Conservation (phyloP, 495 filamentous ascomycete species). For the Aspergillus ostianus region DNA sequence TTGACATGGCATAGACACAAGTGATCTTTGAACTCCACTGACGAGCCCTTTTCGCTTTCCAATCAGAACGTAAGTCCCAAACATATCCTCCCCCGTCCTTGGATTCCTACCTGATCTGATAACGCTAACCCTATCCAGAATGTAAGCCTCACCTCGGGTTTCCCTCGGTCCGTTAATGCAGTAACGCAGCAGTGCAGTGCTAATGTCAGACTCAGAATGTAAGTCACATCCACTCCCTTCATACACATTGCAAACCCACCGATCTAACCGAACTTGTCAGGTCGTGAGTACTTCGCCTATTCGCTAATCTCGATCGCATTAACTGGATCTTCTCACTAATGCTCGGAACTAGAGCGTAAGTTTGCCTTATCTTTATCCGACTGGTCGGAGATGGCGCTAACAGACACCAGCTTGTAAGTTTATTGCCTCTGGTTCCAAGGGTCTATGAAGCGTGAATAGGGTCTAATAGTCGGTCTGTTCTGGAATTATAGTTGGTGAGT, state of each 20-base stretch:
- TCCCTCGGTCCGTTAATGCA: not conserved
- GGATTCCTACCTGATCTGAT: not conserved
- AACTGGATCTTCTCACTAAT: not conserved
- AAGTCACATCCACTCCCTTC: conserved; percentile 1
- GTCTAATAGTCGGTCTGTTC: not conserved
- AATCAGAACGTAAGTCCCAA: conserved; percentile 13
- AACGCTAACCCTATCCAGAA: conserved; percentile 7
- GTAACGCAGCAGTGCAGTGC: not conserved
- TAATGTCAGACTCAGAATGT: conserved; percentile 9
- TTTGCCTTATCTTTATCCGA: not conserved
- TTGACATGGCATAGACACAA: not conserved
- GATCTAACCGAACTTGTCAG: not conserved
- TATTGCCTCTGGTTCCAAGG: not conserved
- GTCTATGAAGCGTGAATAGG: not conserved
- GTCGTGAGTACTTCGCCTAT: conserved; percentile 4
- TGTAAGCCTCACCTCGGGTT: conserved; percentile 8
- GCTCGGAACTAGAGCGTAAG: not conserved
- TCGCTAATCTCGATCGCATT: not conserved
- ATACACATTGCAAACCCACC: not conserved
- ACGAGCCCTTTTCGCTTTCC: not conserved
- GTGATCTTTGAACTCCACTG: conserved; percentile 9
- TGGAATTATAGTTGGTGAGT: conserved; percentile 4
- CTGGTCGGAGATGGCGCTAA: not conserved
- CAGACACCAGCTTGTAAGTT: not conserved
- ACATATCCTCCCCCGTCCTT: not conserved